These are phyloP conservation scores for Peronospora farinosa DNA, from an alignment of 352 stramenopile species.

Conservation along the genomic window DNA sequence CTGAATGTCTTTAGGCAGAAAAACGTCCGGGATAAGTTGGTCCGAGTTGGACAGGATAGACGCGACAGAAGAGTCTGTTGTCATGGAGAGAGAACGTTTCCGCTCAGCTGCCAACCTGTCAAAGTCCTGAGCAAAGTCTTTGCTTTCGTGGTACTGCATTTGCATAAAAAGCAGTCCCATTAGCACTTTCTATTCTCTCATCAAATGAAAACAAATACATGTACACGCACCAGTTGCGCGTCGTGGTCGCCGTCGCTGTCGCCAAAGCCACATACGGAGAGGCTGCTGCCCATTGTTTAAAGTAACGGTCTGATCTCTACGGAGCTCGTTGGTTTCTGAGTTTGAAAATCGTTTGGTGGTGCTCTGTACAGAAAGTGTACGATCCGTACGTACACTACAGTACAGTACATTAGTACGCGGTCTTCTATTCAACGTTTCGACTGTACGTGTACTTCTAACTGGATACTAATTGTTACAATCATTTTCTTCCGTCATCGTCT, in stretches of 20 bases:
- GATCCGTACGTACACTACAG: not conserved
- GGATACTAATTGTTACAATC: not conserved
- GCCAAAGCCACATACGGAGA: slow-evolving; percentile 21
- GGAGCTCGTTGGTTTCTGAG: slow-evolving; percentile 18
- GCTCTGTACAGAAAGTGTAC: not conserved
- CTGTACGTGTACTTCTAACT: not conserved
- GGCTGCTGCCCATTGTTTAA: slow-evolving; percentile 16
- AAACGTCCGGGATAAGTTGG: slow-evolving; percentile 51
- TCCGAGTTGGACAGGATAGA: slow-evolving; percentile 62
- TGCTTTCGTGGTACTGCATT: slow-evolving; percentile 23
- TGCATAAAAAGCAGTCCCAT: not conserved
- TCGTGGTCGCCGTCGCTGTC: slow-evolving; percentile 11
- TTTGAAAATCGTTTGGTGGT: not conserved
- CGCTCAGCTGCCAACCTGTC: slow-evolving; percentile 23
- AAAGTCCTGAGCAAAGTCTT: slow-evolving; percentile 25
- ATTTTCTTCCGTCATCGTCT: slow-evolving; percentile 1
- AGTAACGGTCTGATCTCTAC: not conserved
- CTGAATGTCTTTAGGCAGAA: slow-evolving; percentile 57
- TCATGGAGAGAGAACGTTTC: slow-evolving; percentile 31
- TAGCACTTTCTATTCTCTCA: not conserved
- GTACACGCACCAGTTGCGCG: slow-evolving; percentile 12
- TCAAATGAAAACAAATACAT: not conserved
- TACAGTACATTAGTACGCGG: not conserved
- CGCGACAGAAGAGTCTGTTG: slow-evolving; percentile 45
- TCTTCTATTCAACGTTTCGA: not conserved